Evolutionary conservation across 768 basidiomycete genomes (phyloP).

Genomic region (Boletus rubropictus): DNA sequence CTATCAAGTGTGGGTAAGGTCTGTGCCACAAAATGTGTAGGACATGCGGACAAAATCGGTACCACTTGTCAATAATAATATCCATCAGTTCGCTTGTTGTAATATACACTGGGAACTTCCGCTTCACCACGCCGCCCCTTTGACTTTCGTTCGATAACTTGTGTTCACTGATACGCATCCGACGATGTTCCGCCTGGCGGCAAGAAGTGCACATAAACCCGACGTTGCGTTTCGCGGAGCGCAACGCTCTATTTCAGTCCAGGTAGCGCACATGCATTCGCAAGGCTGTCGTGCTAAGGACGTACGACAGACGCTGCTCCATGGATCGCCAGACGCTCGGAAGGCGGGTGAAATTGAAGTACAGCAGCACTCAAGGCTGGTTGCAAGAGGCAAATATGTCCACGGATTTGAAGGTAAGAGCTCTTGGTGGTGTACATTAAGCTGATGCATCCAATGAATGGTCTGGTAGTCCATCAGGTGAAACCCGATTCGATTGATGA

Average conservation of each 20-base stretch:
- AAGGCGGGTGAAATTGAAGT: slow-evolving; percentile 69
- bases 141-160: slow-evolving; percentile 4
- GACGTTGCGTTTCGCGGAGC: slow-evolving; percentile 19
- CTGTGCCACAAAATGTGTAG: slow-evolving; percentile 9
- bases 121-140: slow-evolving; percentile 10
- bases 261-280: slow-evolving; percentile 38
- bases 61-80: background rate
- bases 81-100: background rate
- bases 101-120: slow-evolving; percentile 17
- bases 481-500: slow-evolving; percentile 74
- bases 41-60: background rate
- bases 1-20: slow-evolving; percentile 39
- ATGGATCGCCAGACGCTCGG: slow-evolving; percentile 91
- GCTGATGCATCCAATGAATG: slow-evolving; percentile 4
- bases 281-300: slow-evolving; percentile 26
- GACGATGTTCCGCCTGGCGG: slow-evolving; percentile 22
- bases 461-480: slow-evolving; percentile 68
- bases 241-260: slow-evolving; percentile 55
- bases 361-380: slow-evolving; percentile 79
- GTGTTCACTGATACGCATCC: background rate
- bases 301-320: slow-evolving; percentile 65
- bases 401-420: slow-evolving; percentile 77
- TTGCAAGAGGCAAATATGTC: slow-evolving; percentile 91
- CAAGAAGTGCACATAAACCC: slow-evolving; percentile 13
- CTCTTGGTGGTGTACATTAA: background rate